Evolutionary conservation across 805 yeast species (phyloP).

Genomic region (Clavispora phyllophila): DNA sequence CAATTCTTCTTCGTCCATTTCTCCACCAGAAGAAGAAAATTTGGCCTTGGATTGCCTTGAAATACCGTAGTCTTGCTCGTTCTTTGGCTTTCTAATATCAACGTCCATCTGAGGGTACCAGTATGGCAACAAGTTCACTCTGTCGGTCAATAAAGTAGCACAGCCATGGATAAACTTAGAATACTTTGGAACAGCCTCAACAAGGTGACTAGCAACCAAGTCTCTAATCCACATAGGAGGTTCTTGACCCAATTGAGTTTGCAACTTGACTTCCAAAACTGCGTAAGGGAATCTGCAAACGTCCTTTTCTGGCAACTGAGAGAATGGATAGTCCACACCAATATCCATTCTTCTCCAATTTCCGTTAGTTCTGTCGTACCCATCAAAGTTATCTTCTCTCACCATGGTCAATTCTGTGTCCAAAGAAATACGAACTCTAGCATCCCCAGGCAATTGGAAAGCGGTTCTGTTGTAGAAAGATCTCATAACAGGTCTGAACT

Average conservation of each 20-base stretch:
- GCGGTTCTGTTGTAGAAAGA: slow-evolving; percentile 98
- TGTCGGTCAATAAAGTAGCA: slow-evolving; percentile 84
- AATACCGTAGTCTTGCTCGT: slow-evolving; percentile 57
- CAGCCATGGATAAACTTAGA: slow-evolving; percentile 97
- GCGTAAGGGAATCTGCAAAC: slow-evolving; percentile 96
- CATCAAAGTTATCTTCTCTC: slow-evolving; percentile 96
- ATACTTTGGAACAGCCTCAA: slow-evolving; percentile 97
- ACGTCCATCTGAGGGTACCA: slow-evolving; percentile 98
- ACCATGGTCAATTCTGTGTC: slow-evolving; percentile 98
- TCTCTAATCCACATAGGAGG: slow-evolving; percentile 98
- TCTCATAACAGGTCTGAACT: slow-evolving; percentile 89
- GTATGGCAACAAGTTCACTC: slow-evolving; percentile 81
- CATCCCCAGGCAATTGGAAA: slow-evolving; percentile 98
- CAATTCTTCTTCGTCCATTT: slow-evolving; percentile 66
- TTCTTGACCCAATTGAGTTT: slow-evolving; percentile 97
- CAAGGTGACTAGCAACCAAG: slow-evolving; percentile 84
- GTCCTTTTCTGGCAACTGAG: slow-evolving; percentile 77
- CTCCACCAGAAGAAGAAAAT: slow-evolving; percentile 47
- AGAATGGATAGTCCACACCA: slow-evolving; percentile 95
- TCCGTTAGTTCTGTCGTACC: slow-evolving; percentile 78
- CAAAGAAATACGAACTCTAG: slow-evolving; percentile 95
- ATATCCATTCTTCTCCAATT: slow-evolving; percentile 99
- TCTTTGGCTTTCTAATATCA: slow-evolving; percentile 86
- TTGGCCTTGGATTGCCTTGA: slow-evolving; percentile 38
- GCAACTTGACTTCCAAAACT: slow-evolving; percentile 92